Conservation (phyloP, 805 yeast species). For the Pichia insulana region DNA sequence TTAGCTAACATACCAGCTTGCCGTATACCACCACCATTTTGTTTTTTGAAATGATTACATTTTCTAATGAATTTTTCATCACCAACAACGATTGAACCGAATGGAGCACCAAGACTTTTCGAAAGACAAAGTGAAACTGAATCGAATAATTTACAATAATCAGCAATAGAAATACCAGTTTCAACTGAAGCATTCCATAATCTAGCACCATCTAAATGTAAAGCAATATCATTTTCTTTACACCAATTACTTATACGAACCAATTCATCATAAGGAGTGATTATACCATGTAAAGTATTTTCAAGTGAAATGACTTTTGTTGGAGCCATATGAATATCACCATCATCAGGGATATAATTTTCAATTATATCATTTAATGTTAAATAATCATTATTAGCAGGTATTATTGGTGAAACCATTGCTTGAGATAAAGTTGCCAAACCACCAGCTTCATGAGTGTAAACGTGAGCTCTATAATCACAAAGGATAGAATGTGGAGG, state of each 20-base stretch:
- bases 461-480: slow-evolving; percentile 81
- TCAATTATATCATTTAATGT: slow-evolving; percentile 71
- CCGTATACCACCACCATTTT: slow-evolving; percentile 89
- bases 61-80: slow-evolving; percentile 45
- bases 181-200: slow-evolving; percentile 80
- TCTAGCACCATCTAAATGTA: slow-evolving; percentile 93
- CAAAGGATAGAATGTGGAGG: slow-evolving; percentile 82
- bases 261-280: slow-evolving; percentile 75
- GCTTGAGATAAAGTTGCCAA: slow-evolving; percentile 84
- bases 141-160: slow-evolving; percentile 73
- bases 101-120: slow-evolving; percentile 87
- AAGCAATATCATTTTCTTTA: slow-evolving; percentile 41
- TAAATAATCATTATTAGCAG: slow-evolving; percentile 64
- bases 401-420: slow-evolving; percentile 78
- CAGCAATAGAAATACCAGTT: slow-evolving; percentile 56
- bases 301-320: slow-evolving; percentile 79
- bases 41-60: slow-evolving; percentile 83
- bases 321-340: slow-evolving; percentile 84
- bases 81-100: slow-evolving; percentile 84
- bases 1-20: slow-evolving; percentile 76
- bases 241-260: slow-evolving; percentile 65
- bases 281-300: slow-evolving; percentile 78
- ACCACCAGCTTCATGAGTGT: slow-evolving; percentile 84
- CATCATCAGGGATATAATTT: slow-evolving; percentile 58
- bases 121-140: slow-evolving; percentile 86